Base-by-base conservation (phyloP, 2,329 filamentous ascomycete genomes). In the Dactylellina haptotyla region DNA sequence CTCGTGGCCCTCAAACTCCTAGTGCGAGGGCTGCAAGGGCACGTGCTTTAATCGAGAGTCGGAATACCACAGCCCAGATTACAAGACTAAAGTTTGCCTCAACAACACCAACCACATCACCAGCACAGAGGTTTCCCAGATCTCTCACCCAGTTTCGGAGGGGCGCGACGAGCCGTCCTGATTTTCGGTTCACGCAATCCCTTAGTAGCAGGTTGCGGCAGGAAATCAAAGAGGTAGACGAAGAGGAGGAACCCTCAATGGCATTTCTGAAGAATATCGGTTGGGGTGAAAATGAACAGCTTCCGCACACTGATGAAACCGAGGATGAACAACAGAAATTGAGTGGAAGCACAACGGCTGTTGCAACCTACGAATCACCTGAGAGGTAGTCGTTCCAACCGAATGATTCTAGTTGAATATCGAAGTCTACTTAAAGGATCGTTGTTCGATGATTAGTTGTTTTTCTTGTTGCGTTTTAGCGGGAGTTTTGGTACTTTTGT, bases 241-340 rank as follows among this genome's bases (percentile, higher is more conserved):
- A 71, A 25, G 58, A 41, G 2, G 59, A 72, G 12, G 67, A 72
- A 8, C n/a, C 25, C 10, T 72, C 67, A 3, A 65, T 54, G 14
- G 58, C 45, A 3, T 59, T 72, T 41, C 37, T 72, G 20, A 71
- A 51, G 41, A 18, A 51, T 32, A 43, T 63, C 20, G 67, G 65
- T 20, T 72, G 67, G 67, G 67, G 65, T 37, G 67, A 72, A 46
- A 72, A 72, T 26, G 67, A 72, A 25, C 59, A 65, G 26, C 59
- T 72, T 16, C 59, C 59, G 14, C 53, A 64, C 34, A 39, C 61
- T 37, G 46, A 72, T 41, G 67, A 72, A 25, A 30, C 48, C 2
- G 67, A 72, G 8, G 67, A 72, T 34, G 62, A 63, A 25, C 45
- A 65, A 23, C 43, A 51, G 14, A 72, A 72, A 54, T 61, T 57